These are phyloP conservation scores for Diutina siamensis DNA, from an alignment of 1,139 yeast species.

Conservation along the genomic window DNA sequence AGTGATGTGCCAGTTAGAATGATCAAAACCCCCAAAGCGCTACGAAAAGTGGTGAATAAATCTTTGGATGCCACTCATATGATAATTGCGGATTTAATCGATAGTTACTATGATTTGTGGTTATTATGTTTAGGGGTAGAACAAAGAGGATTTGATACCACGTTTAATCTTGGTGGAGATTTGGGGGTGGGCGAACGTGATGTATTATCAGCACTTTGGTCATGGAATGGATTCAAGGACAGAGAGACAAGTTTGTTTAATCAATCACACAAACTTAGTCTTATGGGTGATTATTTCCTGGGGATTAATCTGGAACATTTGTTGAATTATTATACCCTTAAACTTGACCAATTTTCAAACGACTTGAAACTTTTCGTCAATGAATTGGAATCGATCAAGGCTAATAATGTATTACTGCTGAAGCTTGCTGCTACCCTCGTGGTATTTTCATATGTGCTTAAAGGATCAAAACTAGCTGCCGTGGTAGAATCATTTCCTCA, in stretches of 20 bases:
- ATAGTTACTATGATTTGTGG: conserved; percentile 10
- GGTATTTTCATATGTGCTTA: not conserved
- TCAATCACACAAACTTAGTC: not conserved
- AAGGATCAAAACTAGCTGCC: not conserved
- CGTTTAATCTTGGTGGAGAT: not conserved
- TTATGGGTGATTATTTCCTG: not conserved
- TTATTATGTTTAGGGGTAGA: conserved; percentile 8
- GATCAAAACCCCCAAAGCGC: conserved; percentile 5
- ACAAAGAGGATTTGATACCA: not conserved
- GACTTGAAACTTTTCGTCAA: not conserved
- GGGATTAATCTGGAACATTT: not conserved
- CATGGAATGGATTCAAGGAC: not conserved
- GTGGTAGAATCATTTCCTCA: not conserved
- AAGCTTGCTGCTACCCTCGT: not conserved
- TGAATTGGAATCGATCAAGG: not conserved
- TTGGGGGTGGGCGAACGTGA: not conserved
- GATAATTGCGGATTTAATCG: conserved; percentile 8
- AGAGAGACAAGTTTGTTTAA: not conserved
- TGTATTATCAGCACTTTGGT: not conserved
- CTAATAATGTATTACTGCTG: not conserved
- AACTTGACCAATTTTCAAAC: not conserved
- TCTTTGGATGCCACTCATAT: conserved; percentile 6
- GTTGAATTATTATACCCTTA: not conserved
- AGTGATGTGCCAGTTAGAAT: conserved; percentile 4
- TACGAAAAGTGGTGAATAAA: conserved; percentile 6